These are phyloP conservation scores for Rhodosorus marinus DNA, from an alignment of 23 red algal species.

Conservation along the genomic window DNA sequence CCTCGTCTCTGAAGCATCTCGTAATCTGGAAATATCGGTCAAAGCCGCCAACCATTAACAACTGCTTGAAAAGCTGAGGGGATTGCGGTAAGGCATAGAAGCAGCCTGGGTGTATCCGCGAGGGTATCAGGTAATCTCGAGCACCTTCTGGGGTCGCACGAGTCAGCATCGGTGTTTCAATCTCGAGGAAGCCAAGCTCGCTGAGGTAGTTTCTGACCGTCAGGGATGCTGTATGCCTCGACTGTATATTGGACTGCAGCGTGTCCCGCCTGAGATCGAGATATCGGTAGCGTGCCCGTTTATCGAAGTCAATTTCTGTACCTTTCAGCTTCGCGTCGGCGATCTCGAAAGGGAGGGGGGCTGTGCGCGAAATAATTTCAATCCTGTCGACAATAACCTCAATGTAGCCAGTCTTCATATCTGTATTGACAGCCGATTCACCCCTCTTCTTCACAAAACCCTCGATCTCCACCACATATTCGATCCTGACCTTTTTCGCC, in stretches of 20 bases:
- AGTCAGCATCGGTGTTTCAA: slow-evolving; percentile 92
- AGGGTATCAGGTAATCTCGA: slow-evolving; percentile 92
- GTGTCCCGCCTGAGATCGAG: slow-evolving; percentile 59
- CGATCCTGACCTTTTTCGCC: slow-evolving; percentile 56
- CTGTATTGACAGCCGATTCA: slow-evolving; percentile 34
- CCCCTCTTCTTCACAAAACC: slow-evolving; percentile 46
- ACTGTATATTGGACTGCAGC: slow-evolving; percentile 43
- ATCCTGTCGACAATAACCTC: slow-evolving; percentile 57
- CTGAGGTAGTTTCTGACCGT: slow-evolving; percentile 42
- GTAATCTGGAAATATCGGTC: slow-evolving; percentile 99
- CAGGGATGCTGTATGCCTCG: slow-evolving; percentile 58
- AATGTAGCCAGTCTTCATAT: slow-evolving; percentile 60
- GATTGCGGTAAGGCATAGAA: slow-evolving; percentile 95
- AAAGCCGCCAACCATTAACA: slow-evolving; percentile 85
- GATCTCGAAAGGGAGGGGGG: slow-evolving; percentile 70
- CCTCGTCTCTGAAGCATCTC: slow-evolving; percentile 95
- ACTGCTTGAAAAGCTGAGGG: slow-evolving; percentile 98
- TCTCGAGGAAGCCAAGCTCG: slow-evolving; percentile 66
- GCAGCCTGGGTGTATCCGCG: slow-evolving; percentile 57
- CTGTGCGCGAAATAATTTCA: slow-evolving; percentile 35
- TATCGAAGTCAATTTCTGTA: slow-evolving; percentile 7
- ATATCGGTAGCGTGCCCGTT: slow-evolving; percentile 60
- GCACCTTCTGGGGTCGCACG: slow-evolving; percentile 89
- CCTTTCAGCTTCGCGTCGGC: slow-evolving; percentile 16
- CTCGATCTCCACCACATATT: slow-evolving; percentile 65